Evolutionary conservation across 73 alveolate genomes (phyloP).

Genomic region (Paramecium pentaurelia): DNA sequence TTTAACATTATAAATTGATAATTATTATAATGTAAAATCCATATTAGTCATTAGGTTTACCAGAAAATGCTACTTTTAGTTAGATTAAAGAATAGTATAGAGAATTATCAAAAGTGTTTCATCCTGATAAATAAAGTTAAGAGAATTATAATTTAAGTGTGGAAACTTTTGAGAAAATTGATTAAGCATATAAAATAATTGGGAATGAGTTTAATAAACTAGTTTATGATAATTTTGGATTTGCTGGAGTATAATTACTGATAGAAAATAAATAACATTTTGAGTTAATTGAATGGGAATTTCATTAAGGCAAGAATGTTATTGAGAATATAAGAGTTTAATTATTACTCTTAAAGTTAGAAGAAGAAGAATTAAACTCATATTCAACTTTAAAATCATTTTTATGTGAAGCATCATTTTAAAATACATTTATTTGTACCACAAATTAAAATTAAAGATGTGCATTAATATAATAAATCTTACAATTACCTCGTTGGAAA

Average conservation of each 20-base stretch:
- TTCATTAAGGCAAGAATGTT: not conserved
- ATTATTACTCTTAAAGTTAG: not conserved
- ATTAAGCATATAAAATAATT: constrained; percentile 6
- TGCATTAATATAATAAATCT: not conserved
- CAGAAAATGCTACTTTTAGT: not conserved
- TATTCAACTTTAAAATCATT: not conserved
- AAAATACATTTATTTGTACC: not conserved
- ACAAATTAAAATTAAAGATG: not conserved
- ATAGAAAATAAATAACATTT: not conserved
- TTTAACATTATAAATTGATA: not conserved
- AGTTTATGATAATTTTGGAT: constrained; percentile 41
- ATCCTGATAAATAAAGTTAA: constrained; percentile 18
- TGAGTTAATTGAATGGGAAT: not conserved
- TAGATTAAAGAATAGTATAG: not conserved
- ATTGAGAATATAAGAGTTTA: not conserved
- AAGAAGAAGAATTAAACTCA: not conserved
- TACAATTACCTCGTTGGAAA: not conserved
- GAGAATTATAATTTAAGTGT: not conserved
- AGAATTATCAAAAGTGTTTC: constrained; percentile 33
- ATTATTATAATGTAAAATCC: not conserved
- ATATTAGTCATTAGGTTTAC: not conserved
- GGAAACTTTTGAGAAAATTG: constrained; percentile 6
- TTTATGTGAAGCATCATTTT: not conserved
- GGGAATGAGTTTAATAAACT: not conserved
- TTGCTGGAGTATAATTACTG: not conserved